A percentile compares a stretch with the other conserved stretches of the same genome.
These are phyloP conservation scores for Nicotiana tabacum DNA, from an alignment of 257 asterid species.

Conservation along the genomic window DNA sequence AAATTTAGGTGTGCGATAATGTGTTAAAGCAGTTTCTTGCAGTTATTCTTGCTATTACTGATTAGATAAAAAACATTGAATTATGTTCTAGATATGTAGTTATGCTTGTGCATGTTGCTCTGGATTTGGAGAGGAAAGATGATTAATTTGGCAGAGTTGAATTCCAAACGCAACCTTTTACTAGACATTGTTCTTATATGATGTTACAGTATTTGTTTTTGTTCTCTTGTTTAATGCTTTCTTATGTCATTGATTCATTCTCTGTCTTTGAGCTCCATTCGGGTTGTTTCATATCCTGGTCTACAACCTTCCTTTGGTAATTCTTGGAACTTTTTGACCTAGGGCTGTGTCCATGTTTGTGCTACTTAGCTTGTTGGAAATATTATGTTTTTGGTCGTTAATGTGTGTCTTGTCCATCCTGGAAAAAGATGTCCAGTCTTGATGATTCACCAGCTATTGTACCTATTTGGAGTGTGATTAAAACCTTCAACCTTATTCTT, in stretches of 20 bases:
- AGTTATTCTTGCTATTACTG: neutral
- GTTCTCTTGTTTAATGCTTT: neutral
- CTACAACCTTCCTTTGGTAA: neutral
- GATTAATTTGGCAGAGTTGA: too few species aligned
- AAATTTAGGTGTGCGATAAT: neutral
- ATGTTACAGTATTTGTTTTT: neutral
- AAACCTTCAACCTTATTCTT: neutral
- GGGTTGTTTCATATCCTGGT: neutral
- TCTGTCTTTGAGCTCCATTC: neutral
- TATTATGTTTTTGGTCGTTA: neutral
- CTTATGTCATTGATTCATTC: neutral
- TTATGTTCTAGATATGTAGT: neutral
- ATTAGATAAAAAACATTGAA: neutral
- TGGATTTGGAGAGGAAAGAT: too few species aligned
- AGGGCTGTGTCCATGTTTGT: neutral
- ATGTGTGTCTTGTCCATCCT: neutral
- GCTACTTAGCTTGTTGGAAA: neutral
- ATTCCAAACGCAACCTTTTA: neutral
- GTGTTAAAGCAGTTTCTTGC: neutral
- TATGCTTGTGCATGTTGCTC: too few species aligned
- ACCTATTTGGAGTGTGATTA: neutral
- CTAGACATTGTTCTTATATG: neutral
- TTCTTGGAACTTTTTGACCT: neutral
- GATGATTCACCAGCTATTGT: neutral
- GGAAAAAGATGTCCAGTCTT: neutral